Base-by-base conservation (phyloP, 208 protist species). In the Borovskyia barvae region DNA sequence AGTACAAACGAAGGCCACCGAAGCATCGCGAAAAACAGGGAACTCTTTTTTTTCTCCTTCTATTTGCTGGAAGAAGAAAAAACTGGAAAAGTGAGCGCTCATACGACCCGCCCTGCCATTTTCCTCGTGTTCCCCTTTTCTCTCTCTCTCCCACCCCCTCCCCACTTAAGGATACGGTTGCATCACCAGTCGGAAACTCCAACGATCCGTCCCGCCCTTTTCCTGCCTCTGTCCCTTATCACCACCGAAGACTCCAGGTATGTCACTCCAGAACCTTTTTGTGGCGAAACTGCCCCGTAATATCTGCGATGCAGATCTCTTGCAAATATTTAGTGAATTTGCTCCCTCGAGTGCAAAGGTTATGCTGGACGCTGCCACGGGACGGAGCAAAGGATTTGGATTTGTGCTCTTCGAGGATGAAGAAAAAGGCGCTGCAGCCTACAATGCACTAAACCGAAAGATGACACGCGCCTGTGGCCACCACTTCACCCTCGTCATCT, bases 361-460 rank as follows among this genome's bases (percentile, higher is more conserved):
- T 40, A 77, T 85, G 69, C 73, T 97, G 22, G 83, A 88, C 14
- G 79, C 94, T 14, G 87, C 88, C 40, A 92, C 81, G 4, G 93
- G 92, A 11, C 87, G 85, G 40, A 93, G 80, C 49, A 85, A 90
- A 37, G 90, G 97, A 29, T 98, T 98, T 62, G 97, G 94, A 51
- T 99, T 98, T 66, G 95, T 98, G 14, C 93, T 97, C 52, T 98
- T 97, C 66, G 78, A 91, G 15, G 73, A 67, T 3, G 73, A 86
- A 40, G 93, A 96, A 30, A 76, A 72, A 7, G 97, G 96, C 9
- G 52, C 73, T 12, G 76, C 69, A 40, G 90, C 87, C 5, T 82
- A 90, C 55, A 50, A 80, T 25, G 70, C 65, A 1, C 57, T 93
- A 33, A 87, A 92, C 55, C 72, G 71, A 2, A 85, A 72, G 61